Percentiles rank a stretch among this genome's conserved stretches.
Conservation (phyloP, 176 grass and related monocot species). For the Luzula sylvatica region DNA sequence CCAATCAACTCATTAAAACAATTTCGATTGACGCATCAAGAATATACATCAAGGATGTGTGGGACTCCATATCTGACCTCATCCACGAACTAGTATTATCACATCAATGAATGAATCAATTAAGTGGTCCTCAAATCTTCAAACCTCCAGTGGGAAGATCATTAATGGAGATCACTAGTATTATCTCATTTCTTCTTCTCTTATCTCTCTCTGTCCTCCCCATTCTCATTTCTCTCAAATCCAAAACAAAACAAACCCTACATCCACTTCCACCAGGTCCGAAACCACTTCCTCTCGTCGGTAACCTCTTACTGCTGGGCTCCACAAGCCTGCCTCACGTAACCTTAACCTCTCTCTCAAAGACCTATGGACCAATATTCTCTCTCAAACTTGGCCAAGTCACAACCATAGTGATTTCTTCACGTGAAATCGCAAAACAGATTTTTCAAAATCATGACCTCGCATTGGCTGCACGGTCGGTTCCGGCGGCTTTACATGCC, state of each 20-base stretch:
- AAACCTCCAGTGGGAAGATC: too few species aligned
- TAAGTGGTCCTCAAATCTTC: too few species aligned
- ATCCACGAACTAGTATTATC: too few species aligned
- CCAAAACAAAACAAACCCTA: background rate
- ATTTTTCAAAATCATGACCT: slow-evolving; percentile 10
- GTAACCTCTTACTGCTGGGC: slow-evolving; percentile 17
- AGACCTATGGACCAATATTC: slow-evolving; percentile 20
- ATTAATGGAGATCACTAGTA: slow-evolving; percentile 8
- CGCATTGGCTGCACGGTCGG: background rate
- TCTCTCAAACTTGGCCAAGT: slow-evolving; percentile 18
- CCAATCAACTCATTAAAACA: too few species aligned
- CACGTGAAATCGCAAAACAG: background rate
- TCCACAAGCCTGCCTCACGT: slow-evolving; percentile 8
- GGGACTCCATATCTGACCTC: too few species aligned
- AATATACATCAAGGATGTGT: too few species aligned
- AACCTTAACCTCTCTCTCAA: slow-evolving; percentile 9
- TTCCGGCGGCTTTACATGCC: background rate
- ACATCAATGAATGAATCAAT: too few species aligned
- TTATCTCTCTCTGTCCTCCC: background rate
- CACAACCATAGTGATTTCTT: slow-evolving; percentile 11
- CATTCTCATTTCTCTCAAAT: background rate
- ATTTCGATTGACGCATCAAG: too few species aligned
- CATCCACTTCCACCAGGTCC: slow-evolving; percentile 17
- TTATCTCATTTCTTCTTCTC: background rate
- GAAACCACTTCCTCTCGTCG: slow-evolving; percentile 8